Conservation (phyloP, 306 rosid genomes). For the Vigna unguiculata region DNA sequence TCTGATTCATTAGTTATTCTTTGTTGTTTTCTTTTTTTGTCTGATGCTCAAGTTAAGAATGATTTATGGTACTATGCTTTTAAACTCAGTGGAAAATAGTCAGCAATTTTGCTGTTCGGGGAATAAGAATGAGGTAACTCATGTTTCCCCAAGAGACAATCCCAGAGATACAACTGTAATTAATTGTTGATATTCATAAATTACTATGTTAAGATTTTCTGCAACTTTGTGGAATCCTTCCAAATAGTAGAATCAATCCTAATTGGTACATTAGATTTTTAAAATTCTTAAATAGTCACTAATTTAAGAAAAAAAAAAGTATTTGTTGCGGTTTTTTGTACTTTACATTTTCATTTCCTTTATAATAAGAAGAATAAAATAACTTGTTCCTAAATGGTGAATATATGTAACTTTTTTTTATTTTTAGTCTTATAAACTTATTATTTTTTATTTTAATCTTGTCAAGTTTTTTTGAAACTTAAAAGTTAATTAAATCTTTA, state of each 20-base stretch:
- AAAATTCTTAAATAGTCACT: too few relatives aligned
- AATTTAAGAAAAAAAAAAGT: too few relatives aligned
- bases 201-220: background rate
- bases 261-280: too few relatives aligned
- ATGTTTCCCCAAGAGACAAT: conserved; percentile 9
- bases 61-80: conserved; percentile 32
- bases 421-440: too few relatives aligned
- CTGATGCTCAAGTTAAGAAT: conserved; percentile 19
- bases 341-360: too few relatives aligned
- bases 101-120: conserved; percentile 40
- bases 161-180: conserved; percentile 33
- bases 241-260: background rate
- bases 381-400: too few relatives aligned
- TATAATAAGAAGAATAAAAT: too few relatives aligned
- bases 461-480: too few relatives aligned
- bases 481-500: too few relatives aligned
- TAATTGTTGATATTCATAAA: conserved; percentile 30
- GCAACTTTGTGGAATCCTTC: background rate
- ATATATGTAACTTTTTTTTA: too few relatives aligned
- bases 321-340: too few relatives aligned
- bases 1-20: conserved; percentile 43
- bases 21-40: conserved; percentile 10
- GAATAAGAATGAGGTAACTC: conserved; percentile 44
- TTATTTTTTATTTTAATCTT: too few relatives aligned
- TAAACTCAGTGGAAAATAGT: conserved; percentile 28